Evolutionary conservation across 179 eudicot genomes (phyloP).

Genomic region (Actinidia chinensis): DNA sequence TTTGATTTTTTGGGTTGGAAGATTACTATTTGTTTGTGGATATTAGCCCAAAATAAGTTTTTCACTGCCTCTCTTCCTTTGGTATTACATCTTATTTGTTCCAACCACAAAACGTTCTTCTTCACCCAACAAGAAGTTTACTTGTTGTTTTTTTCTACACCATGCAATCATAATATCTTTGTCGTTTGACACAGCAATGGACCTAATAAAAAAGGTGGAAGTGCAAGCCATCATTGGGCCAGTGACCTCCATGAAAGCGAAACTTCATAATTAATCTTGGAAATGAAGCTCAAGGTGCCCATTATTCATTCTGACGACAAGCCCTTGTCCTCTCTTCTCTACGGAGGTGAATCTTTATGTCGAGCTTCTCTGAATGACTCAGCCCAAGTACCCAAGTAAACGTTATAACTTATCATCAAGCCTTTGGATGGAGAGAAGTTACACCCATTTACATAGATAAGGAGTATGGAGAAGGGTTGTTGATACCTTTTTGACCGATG

Average conservation of each 20-base stretch:
- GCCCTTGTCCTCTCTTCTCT: constrained; percentile 50
- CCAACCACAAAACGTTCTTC: no score
- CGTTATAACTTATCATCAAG: constrained; percentile 47
- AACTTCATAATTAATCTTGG: constrained; percentile 51
- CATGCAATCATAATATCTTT: no score
- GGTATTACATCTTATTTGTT: no score
- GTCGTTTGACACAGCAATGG: no score
- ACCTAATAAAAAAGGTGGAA: no score
- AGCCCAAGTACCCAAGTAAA: constrained; percentile 45
- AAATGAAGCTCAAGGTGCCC: constrained; percentile 54
- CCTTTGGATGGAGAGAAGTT: constrained; percentile 56
- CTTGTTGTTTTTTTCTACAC: no score
- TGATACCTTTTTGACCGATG: constrained; percentile 48
- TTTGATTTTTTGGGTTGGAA: no score
- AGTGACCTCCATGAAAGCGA: constrained; percentile 50
- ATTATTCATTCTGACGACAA: constrained; percentile 54
- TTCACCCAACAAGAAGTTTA: no score
- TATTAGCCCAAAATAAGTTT: no score
- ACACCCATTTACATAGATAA: constrained; percentile 48
- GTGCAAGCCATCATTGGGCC: constrained; percentile 68
- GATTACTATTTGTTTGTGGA: no score
- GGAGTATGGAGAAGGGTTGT: constrained; percentile 43
- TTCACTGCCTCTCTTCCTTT: no score
- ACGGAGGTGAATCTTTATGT: constrained; percentile 45
- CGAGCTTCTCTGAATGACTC: constrained; percentile 46